Base-by-base conservation (phyloP, 257 asterid species). In the Solanum pimpinellifolium region DNA sequence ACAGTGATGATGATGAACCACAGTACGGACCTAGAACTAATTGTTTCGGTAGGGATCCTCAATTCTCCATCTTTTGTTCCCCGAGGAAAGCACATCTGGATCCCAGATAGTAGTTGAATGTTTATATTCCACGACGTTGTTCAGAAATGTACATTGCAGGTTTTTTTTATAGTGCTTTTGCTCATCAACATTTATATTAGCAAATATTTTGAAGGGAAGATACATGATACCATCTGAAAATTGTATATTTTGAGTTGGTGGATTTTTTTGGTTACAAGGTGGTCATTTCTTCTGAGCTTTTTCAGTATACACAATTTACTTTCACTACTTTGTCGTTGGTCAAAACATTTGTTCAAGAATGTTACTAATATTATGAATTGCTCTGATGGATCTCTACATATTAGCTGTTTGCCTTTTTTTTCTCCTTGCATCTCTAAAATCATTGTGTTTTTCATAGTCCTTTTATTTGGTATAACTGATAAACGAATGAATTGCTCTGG, bases 1-100 rank as follows among this genome's bases (percentile, higher is more conserved):
- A 93, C 90, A 97, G 99, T 75, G 99, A 96, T 14, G 98, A 95
- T 12, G 99, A 95, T 83, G 86, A 88, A 59, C 59, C 84, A 35
- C 59, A 44, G 47, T 29, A 31, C 42, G 84, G 73, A 62, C 65
- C 87, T 39, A 72, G 87, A 77, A 70, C 87, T 31, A 85, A 70
- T 29, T 85, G 68, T 65, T 94, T 94, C 35, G 96, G 97, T 21
- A 90, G 92, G 14, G 41, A 77, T 86, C 87, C 89, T 83, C 86
- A 85, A 16, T 88, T 92, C 23, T 94, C 98, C 27, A 94, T 95
- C 87, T 92, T 96, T 88, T 84, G 94, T 90, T 94, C 99, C 27
- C 96, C 98, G 2, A 92, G 90, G 91, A 96, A 94, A 88, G 72
- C 93, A 33, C 86, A 83, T 59, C 21, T 7, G 7, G 88, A 82